A percentile compares a stretch with the other conserved stretches of the same genome.
phyloP scores from a whole-genome alignment of 139 green algal species.

The Chlamydomonas sphaeroides region DNA sequence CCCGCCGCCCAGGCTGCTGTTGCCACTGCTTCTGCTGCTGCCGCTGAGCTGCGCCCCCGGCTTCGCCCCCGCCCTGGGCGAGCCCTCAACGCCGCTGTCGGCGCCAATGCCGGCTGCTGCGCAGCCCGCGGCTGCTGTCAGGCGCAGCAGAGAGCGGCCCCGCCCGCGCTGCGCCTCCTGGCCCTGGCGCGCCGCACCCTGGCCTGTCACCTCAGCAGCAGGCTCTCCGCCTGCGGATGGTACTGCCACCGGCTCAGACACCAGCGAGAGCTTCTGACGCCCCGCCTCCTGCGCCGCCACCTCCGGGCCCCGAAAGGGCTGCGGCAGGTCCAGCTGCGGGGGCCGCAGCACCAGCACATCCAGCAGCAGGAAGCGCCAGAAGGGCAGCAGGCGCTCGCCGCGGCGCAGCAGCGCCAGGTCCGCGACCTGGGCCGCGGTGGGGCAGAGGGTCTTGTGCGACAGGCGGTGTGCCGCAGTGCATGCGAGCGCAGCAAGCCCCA shows the following conservation, averaged over 20 bases:
- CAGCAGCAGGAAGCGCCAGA: constrained; percentile 1
- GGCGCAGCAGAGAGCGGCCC: too few species aligned
- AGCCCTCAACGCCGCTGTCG: too few species aligned
- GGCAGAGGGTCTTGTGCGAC: neutral
- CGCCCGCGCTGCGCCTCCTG: too few species aligned
- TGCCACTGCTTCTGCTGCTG: neutral
- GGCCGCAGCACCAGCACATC: constrained; percentile 27
- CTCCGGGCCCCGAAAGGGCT: neutral
- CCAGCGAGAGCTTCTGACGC: neutral
- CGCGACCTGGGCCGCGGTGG: neutral
- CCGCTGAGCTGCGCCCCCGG: too few species aligned
- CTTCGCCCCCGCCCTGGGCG: too few species aligned
- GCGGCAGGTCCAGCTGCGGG: neutral
- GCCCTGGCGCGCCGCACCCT: too few species aligned
- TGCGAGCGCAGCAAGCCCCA: neutral
- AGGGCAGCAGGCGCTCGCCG: neutral
- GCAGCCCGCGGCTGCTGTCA: too few species aligned
- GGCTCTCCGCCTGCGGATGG: too few species aligned
- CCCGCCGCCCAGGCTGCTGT: neutral
- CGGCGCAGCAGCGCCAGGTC: neutral
- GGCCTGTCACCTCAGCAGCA: too few species aligned
- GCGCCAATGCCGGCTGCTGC: neutral
- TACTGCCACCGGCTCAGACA: too few species aligned
- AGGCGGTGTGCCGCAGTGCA: neutral
- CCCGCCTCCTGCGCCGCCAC: neutral